phyloP scores from a whole-genome alignment of 1,139 yeast species.

The Martiniozyma asiatica region DNA sequence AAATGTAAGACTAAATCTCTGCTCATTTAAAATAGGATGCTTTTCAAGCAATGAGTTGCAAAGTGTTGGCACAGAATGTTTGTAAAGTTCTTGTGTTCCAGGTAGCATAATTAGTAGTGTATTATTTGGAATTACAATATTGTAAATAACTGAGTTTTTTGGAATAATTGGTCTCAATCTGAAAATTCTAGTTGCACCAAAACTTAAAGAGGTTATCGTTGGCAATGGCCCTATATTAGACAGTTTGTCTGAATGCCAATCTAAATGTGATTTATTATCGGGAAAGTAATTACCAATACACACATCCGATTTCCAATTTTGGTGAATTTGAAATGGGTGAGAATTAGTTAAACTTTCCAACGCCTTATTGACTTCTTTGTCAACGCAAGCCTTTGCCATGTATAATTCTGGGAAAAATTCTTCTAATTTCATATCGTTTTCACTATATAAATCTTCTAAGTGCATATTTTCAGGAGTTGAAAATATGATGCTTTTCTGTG shows the following conservation, averaged over 20 bases:
- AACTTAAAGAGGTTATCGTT: constrained; percentile 48
- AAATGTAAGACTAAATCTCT: constrained; percentile 53
- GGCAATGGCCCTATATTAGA: constrained; percentile 63
- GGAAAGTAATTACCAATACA: constrained; percentile 48
- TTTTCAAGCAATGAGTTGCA: constrained; percentile 18
- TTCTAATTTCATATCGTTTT: background rate
- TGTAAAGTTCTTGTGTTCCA: constrained; percentile 63
- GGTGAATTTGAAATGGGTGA: constrained; percentile 21
- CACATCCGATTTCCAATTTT: constrained; percentile 38
- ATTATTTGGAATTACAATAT: constrained; percentile 54
- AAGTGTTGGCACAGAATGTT: constrained; percentile 41
- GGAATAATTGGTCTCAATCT: constrained; percentile 32
- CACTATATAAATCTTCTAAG: constrained; percentile 5
- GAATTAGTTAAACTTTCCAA: constrained; percentile 16
- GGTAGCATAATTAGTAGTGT: constrained; percentile 60
- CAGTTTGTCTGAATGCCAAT: constrained; percentile 65
- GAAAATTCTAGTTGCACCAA: constrained; percentile 60
- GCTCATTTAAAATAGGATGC: constrained; percentile 37
- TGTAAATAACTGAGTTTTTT: constrained; percentile 24
- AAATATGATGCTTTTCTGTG: constrained; percentile 35
- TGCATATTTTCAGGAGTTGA: constrained; percentile 16
- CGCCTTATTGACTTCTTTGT: constrained; percentile 12
- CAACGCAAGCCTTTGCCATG: constrained; percentile 9
- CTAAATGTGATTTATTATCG: constrained; percentile 37
- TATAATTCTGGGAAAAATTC: constrained; percentile 24